Conservation (phyloP, 164 flowering plant species). For the Paratinospora sagittata region DNA sequence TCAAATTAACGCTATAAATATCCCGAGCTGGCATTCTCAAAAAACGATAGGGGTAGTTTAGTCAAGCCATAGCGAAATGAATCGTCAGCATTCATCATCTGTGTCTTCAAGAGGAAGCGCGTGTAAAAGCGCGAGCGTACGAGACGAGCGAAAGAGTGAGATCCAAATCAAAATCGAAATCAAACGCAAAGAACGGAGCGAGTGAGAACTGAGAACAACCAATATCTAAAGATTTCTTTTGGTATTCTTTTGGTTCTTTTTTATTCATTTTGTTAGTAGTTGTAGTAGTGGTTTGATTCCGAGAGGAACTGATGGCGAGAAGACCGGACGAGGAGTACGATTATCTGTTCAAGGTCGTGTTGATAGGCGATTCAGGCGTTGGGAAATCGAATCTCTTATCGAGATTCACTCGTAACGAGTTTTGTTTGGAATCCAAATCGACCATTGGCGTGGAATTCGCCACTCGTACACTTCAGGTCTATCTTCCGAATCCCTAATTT, state of each 20-base stretch:
- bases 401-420: slow-evolving; percentile 74
- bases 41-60: background rate
- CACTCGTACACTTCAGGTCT: slow-evolving; percentile 70
- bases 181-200: background rate
- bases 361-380: slow-evolving; percentile 79
- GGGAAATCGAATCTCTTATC: slow-evolving; percentile 79
- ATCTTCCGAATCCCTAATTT: background rate
- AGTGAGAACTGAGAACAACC: background rate
- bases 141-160: background rate
- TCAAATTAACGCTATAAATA: background rate
- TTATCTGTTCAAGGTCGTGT: slow-evolving; percentile 75
- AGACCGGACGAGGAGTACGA: slow-evolving; percentile 63
- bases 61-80: background rate
- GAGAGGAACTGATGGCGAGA: slow-evolving; percentile 21
- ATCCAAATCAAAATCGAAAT: background rate
- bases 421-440: slow-evolving; percentile 74
- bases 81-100: background rate
- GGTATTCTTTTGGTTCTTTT: too few species aligned
- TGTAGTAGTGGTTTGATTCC: background rate
- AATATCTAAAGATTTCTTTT: too few species aligned
- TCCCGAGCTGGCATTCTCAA: background rate
- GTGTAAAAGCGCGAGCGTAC: background rate
- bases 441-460: slow-evolving; percentile 85
- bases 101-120: background rate
- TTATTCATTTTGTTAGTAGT: background rate